Percentiles rank a stretch among this genome's conserved stretches.
phyloP scores from a whole-genome alignment of 371 early-diverging fungal genomes.

The Actinomortierella ambigua region DNA sequence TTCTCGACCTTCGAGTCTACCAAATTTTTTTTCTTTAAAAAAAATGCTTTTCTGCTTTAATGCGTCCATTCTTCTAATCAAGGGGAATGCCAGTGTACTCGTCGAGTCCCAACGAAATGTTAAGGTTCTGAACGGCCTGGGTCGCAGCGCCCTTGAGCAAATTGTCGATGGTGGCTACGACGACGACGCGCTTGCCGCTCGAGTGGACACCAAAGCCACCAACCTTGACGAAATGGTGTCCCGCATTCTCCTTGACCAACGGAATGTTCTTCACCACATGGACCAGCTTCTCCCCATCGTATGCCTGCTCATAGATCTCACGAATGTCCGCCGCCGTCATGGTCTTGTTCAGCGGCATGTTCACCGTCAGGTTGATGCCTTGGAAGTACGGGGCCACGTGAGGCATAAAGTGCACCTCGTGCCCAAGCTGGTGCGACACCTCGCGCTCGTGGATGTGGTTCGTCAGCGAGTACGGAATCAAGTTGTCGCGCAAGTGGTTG shows the following conservation, averaged over 20 bases:
- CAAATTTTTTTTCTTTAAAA: too few relatives aligned
- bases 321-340: constrained; percentile 70
- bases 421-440: constrained; percentile 80
- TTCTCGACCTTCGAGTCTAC: too few relatives aligned
- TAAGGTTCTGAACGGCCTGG: constrained; percentile 93
- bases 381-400: constrained; percentile 95
- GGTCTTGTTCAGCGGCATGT: constrained; percentile 77
- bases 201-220: constrained; percentile 92
- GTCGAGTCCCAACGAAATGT: constrained; percentile 75
- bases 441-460: constrained; percentile 97
- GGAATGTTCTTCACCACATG: constrained; percentile 80
- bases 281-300: constrained; percentile 81
- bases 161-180: constrained; percentile 95
- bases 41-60: neutral
- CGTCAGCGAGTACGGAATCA: constrained; percentile 91
- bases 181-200: constrained; percentile 80
- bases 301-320: constrained; percentile 72
- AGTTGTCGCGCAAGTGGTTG: constrained; percentile 79
- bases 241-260: constrained; percentile 85
- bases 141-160: constrained; percentile 97
- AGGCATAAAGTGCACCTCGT: constrained; percentile 75
- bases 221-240: constrained; percentile 84
- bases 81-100: constrained; percentile 86
- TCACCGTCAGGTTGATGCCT: constrained; percentile 90
- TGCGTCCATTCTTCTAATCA: constrained; percentile 44